Base-by-base conservation (phyloP, 2,329 filamentous ascomycete species). In the Plectosphaerella plurivora region DNA sequence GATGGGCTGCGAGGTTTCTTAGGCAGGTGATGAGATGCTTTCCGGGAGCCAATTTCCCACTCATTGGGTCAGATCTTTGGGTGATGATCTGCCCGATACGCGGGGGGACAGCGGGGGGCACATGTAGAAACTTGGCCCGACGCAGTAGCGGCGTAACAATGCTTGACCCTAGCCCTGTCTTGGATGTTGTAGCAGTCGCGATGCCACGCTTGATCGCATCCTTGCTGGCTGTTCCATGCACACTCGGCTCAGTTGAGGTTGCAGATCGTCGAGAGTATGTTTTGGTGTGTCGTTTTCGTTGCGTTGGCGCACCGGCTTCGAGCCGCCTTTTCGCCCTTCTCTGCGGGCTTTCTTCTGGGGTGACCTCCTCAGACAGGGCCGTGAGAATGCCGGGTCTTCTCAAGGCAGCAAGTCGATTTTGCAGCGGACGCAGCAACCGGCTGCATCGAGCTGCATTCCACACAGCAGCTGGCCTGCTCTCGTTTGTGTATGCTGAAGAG, bases 381-480 rank as follows among this genome's bases (percentile, higher is more conserved):
- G 33, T 14, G 15, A 22, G 18, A 53, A 18, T 60, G 55, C 45
- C 66, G 59, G 10, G 73, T 61, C 44, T 67, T 71, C 36, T 69
- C 68, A 6, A 78, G 60, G 66, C 61, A n/a, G 64, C 59, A 22
- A 79, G 57, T 10, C 75, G 70, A 8, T 72, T 68, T 28, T 76
- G 68, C 1, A 79, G 60, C 35, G 76, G 76, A 3, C 75, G 73
- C 16, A 79, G 66, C 6, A 78, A 60, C 3, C 74, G 68, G 47
- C 74, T 70, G 45, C 76, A 79, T 51, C 74, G 65, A 48, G 73
- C 68, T 5, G 76, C 72, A 5, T 74, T 78, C 76, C 76, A 79
- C 18, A 33, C 28, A 33, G 11, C 28, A 9, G 28, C 11, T 12
- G 28, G 28, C 11, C 28, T 33, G 28, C 28, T 33, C 7, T 33